phyloP scores from a whole-genome alignment of 129 eudicot genomes.

The Saussurea involucrata region DNA sequence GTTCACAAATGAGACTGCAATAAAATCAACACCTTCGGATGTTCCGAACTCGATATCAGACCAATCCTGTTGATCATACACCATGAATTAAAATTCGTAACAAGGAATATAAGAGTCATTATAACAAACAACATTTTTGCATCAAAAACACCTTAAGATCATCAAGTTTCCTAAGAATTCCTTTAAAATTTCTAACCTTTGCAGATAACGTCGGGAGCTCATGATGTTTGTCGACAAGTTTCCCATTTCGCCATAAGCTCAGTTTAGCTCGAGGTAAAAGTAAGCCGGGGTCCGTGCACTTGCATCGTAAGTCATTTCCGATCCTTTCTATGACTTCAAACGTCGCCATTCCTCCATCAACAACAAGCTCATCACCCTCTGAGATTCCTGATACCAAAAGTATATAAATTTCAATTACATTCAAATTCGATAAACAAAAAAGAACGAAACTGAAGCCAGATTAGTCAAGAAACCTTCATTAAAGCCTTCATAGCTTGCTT shows the following conservation, averaged over 20 bases:
- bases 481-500: conserved; percentile 51
- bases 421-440: not conserved
- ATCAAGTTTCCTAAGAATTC: not conserved
- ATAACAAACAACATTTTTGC: not conserved
- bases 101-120: not conserved
- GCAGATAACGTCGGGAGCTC: conserved; percentile 55
- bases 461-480: conserved; percentile 39
- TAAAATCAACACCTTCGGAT: conserved; percentile 64
- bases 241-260: conserved; percentile 76
- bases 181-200: conserved; percentile 30
- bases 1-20: conserved; percentile 68
- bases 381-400: conserved; percentile 36
- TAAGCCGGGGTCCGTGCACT: conserved; percentile 60
- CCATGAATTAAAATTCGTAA: not conserved
- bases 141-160: not conserved
- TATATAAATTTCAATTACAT: not conserved
- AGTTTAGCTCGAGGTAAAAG: conserved; percentile 69
- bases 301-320: conserved; percentile 60
- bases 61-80: conserved; percentile 56
- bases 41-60: conserved; percentile 70
- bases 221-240: conserved; percentile 45
- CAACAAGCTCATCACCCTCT: conserved; percentile 59
- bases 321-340: conserved; percentile 57
- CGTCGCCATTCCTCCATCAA: conserved; percentile 84
- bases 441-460: not conserved